Percentiles rank a stretch among this genome's conserved stretches.
phyloP scores from a whole-genome alignment of 352 stramenopile genomes.

The Pythium sukuiense region DNA sequence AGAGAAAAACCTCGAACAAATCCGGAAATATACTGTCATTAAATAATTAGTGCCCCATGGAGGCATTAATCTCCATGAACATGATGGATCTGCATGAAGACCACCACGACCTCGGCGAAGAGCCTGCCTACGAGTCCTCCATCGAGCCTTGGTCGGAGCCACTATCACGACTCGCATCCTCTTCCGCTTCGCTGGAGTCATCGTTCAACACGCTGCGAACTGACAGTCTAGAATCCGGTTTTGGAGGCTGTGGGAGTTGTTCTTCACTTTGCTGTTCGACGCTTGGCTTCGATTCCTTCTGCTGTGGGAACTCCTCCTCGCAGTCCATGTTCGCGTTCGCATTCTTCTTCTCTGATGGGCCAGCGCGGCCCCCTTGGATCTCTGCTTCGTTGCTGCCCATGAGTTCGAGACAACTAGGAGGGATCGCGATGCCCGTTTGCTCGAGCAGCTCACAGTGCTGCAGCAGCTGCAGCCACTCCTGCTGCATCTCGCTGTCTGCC shows the following conservation, averaged over 20 bases:
- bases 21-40: neutral
- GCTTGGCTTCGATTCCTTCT: neutral
- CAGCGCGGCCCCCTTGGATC: neutral
- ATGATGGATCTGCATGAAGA: neutral
- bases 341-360: neutral
- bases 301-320: neutral
- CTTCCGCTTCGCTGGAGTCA: neutral
- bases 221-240: constrained; percentile 7
- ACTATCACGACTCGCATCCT: neutral
- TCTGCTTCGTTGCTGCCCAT: constrained; percentile 14
- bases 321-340: neutral
- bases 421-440: constrained; percentile 29
- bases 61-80: neutral
- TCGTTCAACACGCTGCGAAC: constrained; percentile 22
- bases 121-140: neutral
- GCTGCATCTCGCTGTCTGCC: constrained; percentile 39
- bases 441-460: constrained; percentile 32
- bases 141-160: neutral
- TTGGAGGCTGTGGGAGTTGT: neutral
- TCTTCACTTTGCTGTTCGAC: neutral
- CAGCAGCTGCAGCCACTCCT: constrained; percentile 31
- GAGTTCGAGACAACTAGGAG: constrained; percentile 32
- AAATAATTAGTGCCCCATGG: constrained; percentile 16
- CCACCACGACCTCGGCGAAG: neutral
- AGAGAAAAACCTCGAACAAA: constrained; percentile 4